A percentile compares a stretch with the other conserved stretches of the same genome.
Evolutionary conservation across 2,329 filamentous ascomycete species (phyloP).

Genomic region (Cladosporium sp.): DNA sequence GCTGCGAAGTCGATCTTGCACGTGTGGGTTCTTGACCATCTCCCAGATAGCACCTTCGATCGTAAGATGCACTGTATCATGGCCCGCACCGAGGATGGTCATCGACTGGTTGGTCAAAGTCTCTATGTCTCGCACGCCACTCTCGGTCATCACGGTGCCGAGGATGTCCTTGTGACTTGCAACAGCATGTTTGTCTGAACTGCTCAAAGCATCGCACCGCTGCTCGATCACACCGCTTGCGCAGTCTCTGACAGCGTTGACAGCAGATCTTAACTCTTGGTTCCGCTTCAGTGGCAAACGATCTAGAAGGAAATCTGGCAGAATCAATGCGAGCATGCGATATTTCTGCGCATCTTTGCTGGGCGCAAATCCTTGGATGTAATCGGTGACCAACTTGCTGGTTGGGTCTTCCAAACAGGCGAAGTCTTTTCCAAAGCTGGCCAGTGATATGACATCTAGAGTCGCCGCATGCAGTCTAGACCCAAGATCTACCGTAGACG

Average conservation of each 20-base stretch:
- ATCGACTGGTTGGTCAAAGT: slow-evolving; percentile 55
- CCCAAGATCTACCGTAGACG: slow-evolving; percentile 46
- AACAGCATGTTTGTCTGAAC: slow-evolving; percentile 38
- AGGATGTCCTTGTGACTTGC: slow-evolving; percentile 43
- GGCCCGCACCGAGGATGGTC: slow-evolving; percentile 59
- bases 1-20: slow-evolving; percentile 66
- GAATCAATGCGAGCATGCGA: slow-evolving; percentile 11
- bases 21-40: slow-evolving; percentile 63
- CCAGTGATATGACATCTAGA: slow-evolving; percentile 59
- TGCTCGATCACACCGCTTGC: slow-evolving; percentile 20
- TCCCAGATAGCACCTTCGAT: slow-evolving; percentile 75
- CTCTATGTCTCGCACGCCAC: slow-evolving; percentile 52
- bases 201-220: slow-evolving; percentile 38
- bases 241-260: not conserved
- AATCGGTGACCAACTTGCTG: slow-evolving; percentile 47
- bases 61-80: slow-evolving; percentile 75
- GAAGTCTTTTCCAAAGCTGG: slow-evolving; percentile 60
- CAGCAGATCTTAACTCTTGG: slow-evolving; percentile 14
- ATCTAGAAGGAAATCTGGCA: slow-evolving; percentile 36
- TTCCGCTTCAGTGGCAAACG: slow-evolving; percentile 52
- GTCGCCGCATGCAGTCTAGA: slow-evolving; percentile 39
- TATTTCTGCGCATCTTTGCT: slow-evolving; percentile 1
- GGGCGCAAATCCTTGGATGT: slow-evolving; percentile 37
- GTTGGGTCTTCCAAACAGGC: slow-evolving; percentile 48
- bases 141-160: slow-evolving; percentile 52